Evolutionary conservation across 768 basidiomycete genomes (phyloP).

Genomic region (Russula olivacea): DNA sequence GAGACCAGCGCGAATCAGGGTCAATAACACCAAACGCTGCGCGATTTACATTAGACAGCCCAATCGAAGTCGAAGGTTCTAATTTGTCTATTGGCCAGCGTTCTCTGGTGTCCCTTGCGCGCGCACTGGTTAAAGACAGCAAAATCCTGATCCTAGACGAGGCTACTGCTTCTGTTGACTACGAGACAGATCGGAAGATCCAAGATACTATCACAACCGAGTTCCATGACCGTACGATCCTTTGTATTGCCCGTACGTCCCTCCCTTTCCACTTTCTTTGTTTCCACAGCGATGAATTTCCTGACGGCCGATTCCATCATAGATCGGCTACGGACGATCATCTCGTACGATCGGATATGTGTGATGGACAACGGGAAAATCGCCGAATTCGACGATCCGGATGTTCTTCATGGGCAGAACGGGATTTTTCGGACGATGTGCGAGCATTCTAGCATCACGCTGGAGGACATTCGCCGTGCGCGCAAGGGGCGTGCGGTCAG

Average conservation of each 20-base stretch:
- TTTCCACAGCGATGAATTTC: background rate
- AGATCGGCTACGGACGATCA: conserved; percentile 85
- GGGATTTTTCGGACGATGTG: conserved; percentile 87
- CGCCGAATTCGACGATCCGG: conserved; percentile 81
- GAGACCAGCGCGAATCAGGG: conserved; percentile 35
- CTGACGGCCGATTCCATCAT: background rate
- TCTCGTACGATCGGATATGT: conserved; percentile 82
- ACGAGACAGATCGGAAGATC: conserved; percentile 86
- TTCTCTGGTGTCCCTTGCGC: conserved; percentile 78
- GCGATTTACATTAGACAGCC: conserved; percentile 76
- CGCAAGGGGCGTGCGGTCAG: conserved; percentile 27
- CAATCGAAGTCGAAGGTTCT: conserved; percentile 80
- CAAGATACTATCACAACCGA: conserved; percentile 83
- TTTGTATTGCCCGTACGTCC: conserved; percentile 79
- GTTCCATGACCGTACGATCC: conserved; percentile 77
- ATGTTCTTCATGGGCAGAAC: conserved; percentile 49
- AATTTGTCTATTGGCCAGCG: conserved; percentile 81
- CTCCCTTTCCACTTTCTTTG: no score
- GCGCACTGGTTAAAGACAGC: conserved; percentile 82
- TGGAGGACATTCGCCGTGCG: conserved; percentile 56
- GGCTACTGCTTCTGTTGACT: conserved; percentile 88
- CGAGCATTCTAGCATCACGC: conserved; percentile 67
- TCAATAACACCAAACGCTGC: conserved; percentile 17
- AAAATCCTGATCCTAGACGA: conserved; percentile 86
- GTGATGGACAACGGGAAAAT: conserved; percentile 80